These are phyloP conservation scores for Coleophoma crateriformis DNA, from an alignment of 2,329 filamentous ascomycete genomes.

Conservation along the genomic window DNA sequence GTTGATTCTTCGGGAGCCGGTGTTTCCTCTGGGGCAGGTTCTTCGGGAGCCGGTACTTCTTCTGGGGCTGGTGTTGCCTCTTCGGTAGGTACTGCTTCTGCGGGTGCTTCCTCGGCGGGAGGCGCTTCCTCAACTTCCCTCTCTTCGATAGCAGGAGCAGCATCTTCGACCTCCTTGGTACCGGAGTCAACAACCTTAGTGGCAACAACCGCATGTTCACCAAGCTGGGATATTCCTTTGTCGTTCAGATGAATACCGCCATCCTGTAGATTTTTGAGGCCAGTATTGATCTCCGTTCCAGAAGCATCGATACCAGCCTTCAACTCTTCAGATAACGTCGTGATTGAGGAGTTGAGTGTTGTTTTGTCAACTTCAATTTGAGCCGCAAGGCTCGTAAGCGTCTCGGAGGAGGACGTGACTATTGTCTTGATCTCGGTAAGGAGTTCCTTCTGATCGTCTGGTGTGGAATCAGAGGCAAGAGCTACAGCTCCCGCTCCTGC, in stretches of 20 bases:
- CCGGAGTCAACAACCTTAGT: background rate
- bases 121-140: background rate
- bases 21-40: too few species aligned
- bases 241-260: conserved; percentile 12
- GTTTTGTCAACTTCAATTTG: conserved; percentile 21
- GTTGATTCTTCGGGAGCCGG: background rate
- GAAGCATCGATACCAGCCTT: conserved; percentile 8
- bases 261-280: conserved; percentile 7
- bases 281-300: conserved; percentile 1
- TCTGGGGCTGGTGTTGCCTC: background rate
- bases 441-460: conserved; percentile 1
- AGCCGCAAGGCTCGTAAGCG: conserved; percentile 7
- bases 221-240: conserved; percentile 9
- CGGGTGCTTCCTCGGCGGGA: background rate
- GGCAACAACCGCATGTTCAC: conserved; percentile 3
- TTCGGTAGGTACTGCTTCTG: too few species aligned
- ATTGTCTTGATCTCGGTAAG: conserved; percentile 13
- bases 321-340: conserved; percentile 5
- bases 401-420: conserved; percentile 10
- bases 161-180: background rate
- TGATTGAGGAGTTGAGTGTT: conserved; percentile 13
- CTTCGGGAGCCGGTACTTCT: too few species aligned
- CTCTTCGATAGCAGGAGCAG: background rate
- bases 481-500: conserved; percentile 13
- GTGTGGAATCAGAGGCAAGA: conserved; percentile 1